phyloP scores from a whole-genome alignment of 441 rosid species.

The Euphorbia celastroides region DNA sequence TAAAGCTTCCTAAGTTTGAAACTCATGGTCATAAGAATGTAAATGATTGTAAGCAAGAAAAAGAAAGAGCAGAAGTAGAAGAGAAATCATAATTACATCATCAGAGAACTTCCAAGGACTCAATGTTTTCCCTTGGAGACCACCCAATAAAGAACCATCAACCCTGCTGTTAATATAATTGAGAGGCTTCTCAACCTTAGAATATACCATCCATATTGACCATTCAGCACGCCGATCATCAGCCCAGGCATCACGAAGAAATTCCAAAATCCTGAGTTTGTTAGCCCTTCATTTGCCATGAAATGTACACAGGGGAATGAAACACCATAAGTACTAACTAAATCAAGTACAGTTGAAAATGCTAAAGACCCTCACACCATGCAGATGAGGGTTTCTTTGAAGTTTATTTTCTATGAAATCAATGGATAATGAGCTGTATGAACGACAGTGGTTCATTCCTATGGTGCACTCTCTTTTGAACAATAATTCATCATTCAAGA shows the following conservation, averaged over 20 bases:
- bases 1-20: not conserved
- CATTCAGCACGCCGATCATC: conserved; percentile 86
- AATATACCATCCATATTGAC: conserved; percentile 96
- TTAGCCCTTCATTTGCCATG: conserved; percentile 50
- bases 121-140: conserved; percentile 48
- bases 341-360: not conserved
- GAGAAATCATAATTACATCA: conserved; percentile 39
- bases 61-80: not conserved
- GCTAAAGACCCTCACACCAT: not conserved
- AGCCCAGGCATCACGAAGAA: conserved; percentile 65
- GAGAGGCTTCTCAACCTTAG: conserved; percentile 89
- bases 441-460: not conserved
- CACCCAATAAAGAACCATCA: conserved; percentile 42
- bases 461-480: not conserved
- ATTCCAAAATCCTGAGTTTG: conserved; percentile 52
- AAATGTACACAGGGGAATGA: not conserved
- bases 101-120: conserved; percentile 55
- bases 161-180: conserved; percentile 58
- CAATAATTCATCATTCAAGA: not conserved
- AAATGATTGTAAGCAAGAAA: not conserved
- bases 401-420: not conserved
- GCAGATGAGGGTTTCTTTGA: not conserved
- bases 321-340: too few species aligned
- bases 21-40: not conserved
- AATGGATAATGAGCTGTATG: not conserved